A percentile compares a stretch with the other conserved stretches of the same genome.
Conservation (phyloP, 148 eudicot species). For the Rhododendron kiyosumense region DNA sequence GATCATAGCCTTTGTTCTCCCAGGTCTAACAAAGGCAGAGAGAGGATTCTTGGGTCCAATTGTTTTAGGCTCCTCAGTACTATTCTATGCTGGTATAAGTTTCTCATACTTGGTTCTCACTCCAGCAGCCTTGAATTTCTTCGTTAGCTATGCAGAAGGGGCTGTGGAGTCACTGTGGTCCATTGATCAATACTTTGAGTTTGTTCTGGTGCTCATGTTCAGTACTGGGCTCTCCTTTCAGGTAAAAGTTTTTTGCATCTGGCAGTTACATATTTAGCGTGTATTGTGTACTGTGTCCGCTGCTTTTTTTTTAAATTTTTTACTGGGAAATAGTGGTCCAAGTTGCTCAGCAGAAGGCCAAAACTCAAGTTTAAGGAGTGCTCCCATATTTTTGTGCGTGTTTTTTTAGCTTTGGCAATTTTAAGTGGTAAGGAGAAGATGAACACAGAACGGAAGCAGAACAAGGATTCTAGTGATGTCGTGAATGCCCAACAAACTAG, state of each 20-base stretch:
- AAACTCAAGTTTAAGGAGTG: background rate
- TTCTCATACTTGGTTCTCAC: constrained; percentile 94
- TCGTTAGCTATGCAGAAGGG: constrained; percentile 90
- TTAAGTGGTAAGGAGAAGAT: background rate
- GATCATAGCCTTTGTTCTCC: constrained; percentile 88
- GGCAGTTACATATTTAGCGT: background rate
- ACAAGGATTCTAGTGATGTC: background rate
- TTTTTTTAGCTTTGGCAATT: background rate
- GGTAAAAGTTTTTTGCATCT: constrained; percentile 32
- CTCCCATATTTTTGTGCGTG: background rate
- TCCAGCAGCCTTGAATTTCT: constrained; percentile 97
- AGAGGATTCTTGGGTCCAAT: constrained; percentile 90
- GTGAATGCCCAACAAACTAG: background rate
- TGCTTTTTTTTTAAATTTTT: background rate
- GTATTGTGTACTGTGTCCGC: background rate
- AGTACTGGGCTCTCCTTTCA: constrained; percentile 98
- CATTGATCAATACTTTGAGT: constrained; percentile 95
- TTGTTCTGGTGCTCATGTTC: constrained; percentile 91
- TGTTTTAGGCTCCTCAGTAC: constrained; percentile 84
- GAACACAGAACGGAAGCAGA: background rate
- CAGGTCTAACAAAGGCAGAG: constrained; percentile 84
- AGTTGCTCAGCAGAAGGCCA: background rate
- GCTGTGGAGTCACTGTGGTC: constrained; percentile 98
- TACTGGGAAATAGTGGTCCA: background rate
- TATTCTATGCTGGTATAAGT: constrained; percentile 76